Evolutionary conservation across 257 asterid genomes (phyloP).

Genomic region (Penstemon barbatus): DNA sequence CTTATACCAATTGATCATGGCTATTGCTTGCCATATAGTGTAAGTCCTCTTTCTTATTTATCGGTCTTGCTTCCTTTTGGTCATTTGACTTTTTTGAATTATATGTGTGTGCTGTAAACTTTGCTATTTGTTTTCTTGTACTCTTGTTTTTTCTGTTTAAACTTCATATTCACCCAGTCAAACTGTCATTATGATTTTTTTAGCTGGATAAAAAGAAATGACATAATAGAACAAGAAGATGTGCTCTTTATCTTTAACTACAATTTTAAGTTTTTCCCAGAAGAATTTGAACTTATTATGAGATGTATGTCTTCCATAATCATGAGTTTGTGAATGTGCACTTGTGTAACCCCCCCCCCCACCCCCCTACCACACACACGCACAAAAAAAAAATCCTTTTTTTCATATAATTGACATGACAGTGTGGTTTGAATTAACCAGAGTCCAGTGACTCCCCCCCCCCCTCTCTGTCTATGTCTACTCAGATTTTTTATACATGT

Average conservation of each 20-base stretch:
- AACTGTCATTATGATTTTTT: slow-evolving; percentile 16
- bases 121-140: neutral
- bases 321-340: neutral
- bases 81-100: slow-evolving; percentile 7
- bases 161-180: neutral
- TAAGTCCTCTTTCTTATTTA: slow-evolving; percentile 44
- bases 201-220: neutral
- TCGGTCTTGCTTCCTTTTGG: neutral
- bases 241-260: neutral
- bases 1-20: slow-evolving; percentile 95
- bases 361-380: neutral
- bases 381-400: too few relatives aligned
- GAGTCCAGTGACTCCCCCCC: neutral
- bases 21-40: slow-evolving; percentile 89
- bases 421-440: neutral
- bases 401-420: neutral
- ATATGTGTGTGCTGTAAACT: neutral
- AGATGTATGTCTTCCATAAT: neutral
- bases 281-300: neutral
- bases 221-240: neutral
- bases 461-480: neutral
- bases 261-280: neutral
- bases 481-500: too few relatives aligned
- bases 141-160: neutral
- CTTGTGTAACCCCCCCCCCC: neutral